Base-by-base conservation (phyloP, 345 rosid species). In the Lagerstroemia speciosa region DNA sequence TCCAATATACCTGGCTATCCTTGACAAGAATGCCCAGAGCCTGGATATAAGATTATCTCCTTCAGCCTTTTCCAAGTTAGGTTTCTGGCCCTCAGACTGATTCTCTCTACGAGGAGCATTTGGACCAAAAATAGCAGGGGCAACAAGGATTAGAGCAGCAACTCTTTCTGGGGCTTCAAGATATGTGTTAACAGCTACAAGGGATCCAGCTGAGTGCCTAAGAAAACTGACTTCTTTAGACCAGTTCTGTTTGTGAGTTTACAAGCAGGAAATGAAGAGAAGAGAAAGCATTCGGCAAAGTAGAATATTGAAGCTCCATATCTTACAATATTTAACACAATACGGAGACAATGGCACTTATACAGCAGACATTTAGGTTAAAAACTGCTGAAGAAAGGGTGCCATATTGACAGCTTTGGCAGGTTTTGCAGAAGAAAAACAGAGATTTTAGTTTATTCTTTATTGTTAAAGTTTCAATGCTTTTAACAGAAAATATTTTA, bases 151-250 rank as follows among this genome's bases (percentile, higher is more conserved):
- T 62, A 93, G 80, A 31, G 96, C 98, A 68, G 91, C 94, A 67
- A 93, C 69, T 30, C 96, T 83, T 76, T 89, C 94, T 0, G 97
- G 98, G 79, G 96, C 91, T 82, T 93, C 91, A 72, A 89, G 86
- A 76, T 93, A 93, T 30, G 97, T 41, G 74, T 93, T 76, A 45
- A 93, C 74, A 19, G 98, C 96, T 48, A 91, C 89, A 82, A 87
- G 85, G 36, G 86, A 83, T 69, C 97, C 96, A 43, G 97, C 96
- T 48, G 98, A 93, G 72, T 89, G 97, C 79, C 98, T 90, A 81
- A 38, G 63, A 66, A 60, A 69, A 64, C 27, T 63, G 74, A 72
- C 58, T 43, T 50, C 43, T 38, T 38, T 65, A 27, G 62, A 27
- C 63, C 20, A 58, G 60, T 53, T 53, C 30, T 53, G 4, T 29